Percentiles rank a stretch among this genome's conserved stretches.
Conservation (phyloP, 768 basidiomycete genomes). For the Exidia glandulosa region DNA sequence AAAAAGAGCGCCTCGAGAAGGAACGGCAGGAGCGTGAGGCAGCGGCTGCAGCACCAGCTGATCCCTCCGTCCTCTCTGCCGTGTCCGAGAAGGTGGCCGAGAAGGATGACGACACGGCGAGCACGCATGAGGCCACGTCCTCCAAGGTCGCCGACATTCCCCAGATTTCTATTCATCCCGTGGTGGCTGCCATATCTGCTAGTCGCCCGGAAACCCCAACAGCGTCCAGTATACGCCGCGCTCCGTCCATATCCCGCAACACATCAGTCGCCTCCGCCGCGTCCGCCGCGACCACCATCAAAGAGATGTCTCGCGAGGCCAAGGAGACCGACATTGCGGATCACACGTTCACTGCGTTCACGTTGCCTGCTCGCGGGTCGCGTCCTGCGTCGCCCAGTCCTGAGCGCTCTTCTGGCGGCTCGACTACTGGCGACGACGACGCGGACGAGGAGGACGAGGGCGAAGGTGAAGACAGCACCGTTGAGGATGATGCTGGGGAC, state of each 20-base stretch:
- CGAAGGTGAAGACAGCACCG: constrained; percentile 10
- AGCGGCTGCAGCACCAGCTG: constrained; percentile 6
- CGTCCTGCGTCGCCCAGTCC: not conserved
- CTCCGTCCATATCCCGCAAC: not conserved
- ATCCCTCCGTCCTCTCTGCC: not conserved
- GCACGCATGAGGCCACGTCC: not conserved
- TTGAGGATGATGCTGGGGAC: constrained; percentile 12
- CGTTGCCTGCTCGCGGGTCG: not conserved
- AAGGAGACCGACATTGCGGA: constrained; percentile 1
- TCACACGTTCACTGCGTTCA: not conserved
- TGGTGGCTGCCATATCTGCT: constrained; percentile 3
- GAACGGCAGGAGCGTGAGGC: constrained; percentile 24
- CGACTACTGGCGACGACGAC: constrained; percentile 17
- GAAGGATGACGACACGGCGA: constrained; percentile 7
- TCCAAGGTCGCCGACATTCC: constrained; percentile 7
- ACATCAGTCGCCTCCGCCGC: not conserved
- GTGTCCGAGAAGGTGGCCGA: not conserved
- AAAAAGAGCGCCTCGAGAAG: constrained; percentile 31
- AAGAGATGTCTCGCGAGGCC: not conserved
- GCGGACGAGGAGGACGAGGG: constrained; percentile 16
- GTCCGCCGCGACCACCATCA: not conserved
- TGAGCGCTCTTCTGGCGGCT: not conserved
- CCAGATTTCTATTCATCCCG: constrained; percentile 5
- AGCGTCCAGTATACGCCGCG: not conserved
- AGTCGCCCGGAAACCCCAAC: constrained; percentile 1